phyloP scores from a whole-genome alignment of 2,329 filamentous ascomycete species.

The Fusarium fujikuroi region DNA sequence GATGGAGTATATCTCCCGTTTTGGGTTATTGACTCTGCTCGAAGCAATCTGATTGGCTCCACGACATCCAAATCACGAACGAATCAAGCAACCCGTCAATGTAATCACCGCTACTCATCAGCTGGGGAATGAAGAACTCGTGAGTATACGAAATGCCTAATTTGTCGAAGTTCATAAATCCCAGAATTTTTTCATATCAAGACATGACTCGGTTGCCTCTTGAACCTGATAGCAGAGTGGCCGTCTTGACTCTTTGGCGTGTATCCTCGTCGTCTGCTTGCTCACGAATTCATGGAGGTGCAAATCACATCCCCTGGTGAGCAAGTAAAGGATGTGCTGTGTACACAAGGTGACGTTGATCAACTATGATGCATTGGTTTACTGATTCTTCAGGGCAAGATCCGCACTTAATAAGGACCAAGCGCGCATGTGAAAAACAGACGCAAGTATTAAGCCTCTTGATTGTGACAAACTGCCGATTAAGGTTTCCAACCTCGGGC shows the following conservation, averaged over 20 bases:
- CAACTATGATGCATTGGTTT: not conserved
- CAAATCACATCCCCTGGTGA: not conserved
- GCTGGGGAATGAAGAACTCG: not conserved
- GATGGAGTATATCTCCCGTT: not conserved
- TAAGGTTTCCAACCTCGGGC: not conserved
- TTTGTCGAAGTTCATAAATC: not conserved
- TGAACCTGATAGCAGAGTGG: not conserved
- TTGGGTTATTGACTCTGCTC: not conserved
- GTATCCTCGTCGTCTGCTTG: not conserved
- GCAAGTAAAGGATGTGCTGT: not conserved
- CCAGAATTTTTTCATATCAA: not conserved
- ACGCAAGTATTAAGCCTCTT: not conserved
- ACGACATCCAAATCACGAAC: not conserved
- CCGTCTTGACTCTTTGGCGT: not conserved
- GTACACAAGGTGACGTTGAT: not conserved
- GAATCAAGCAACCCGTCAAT: slow-evolving; percentile 27
- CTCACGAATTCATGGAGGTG: no score
- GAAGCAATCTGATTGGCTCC: not conserved
- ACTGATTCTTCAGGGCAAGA: not conserved
- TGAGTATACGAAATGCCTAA: not conserved
- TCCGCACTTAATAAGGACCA: not conserved
- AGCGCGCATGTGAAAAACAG: not conserved
- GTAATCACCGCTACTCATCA: not conserved
- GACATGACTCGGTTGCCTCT: not conserved
- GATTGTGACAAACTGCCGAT: not conserved